A percentile compares a stretch with the other conserved stretches of the same genome.
Evolutionary conservation across 2,329 filamentous ascomycete species (phyloP).

Genomic region (Diaporthe ampelina): DNA sequence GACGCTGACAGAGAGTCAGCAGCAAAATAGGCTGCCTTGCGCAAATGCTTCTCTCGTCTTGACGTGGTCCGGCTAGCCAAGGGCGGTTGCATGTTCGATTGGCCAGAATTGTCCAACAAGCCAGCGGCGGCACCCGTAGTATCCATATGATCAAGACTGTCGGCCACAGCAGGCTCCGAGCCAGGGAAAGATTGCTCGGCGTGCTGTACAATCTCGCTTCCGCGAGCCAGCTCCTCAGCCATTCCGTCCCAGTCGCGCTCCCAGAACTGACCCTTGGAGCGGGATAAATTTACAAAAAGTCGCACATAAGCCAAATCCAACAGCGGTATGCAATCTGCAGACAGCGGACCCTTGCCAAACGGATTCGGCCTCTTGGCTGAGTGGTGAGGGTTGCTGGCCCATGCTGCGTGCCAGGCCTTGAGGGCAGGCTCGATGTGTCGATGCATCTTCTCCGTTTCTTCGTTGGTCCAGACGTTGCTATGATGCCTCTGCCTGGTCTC

Average conservation of each 20-base stretch:
- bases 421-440: slow-evolving; percentile 93
- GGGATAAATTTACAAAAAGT: slow-evolving; percentile 91
- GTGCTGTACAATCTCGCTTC: slow-evolving; percentile 81
- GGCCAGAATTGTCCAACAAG: slow-evolving; percentile 65
- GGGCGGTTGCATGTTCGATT: slow-evolving; percentile 56
- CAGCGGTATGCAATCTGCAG: slow-evolving; percentile 90
- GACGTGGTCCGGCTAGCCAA: slow-evolving; percentile 65
- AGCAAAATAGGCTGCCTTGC: slow-evolving; percentile 95
- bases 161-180: slow-evolving; percentile 55
- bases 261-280: slow-evolving; percentile 95
- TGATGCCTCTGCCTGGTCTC: slow-evolving; percentile 93
- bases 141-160: slow-evolving; percentile 49
- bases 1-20: slow-evolving; percentile 92
- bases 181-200: slow-evolving; percentile 67
- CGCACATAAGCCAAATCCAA: slow-evolving; percentile 93
- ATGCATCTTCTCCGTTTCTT: slow-evolving; percentile 97
- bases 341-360: slow-evolving; percentile 84
- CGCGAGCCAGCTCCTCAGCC: slow-evolving; percentile 86
- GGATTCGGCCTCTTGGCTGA: slow-evolving; percentile 88
- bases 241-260: slow-evolving; percentile 93
- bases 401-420: slow-evolving; percentile 93
- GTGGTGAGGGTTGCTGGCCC: slow-evolving; percentile 88
- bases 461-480: slow-evolving; percentile 88
- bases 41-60: slow-evolving; percentile 86
- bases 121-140: slow-evolving; percentile 61